Evolutionary conservation across 2,329 filamentous ascomycete genomes (phyloP), one percentile per base, ranked within the genome.

Genomic region (Colletotrichum godetiae): DNA sequence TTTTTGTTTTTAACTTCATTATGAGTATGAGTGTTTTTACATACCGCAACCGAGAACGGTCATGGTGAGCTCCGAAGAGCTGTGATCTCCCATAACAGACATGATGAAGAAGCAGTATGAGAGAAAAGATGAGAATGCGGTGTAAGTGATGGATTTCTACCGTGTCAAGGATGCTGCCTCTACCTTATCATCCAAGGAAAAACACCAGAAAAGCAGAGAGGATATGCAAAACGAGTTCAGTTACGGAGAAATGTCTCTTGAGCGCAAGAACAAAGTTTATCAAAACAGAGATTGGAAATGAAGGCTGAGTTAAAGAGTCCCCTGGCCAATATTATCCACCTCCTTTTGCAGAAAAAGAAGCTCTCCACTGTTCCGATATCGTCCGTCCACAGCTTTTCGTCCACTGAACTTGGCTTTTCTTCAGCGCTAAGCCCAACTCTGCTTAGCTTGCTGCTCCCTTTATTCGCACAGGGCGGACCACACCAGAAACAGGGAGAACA

Each of bases 11-110:
- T n/a, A n/a, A n/a, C n/a, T 37, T 52, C 57, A 8, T 57, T 8
- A 4, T 35, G 12, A 49, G 52, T 13, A 24, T 67, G 19, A 72
- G 33, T 13, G 29, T 13, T 37, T 22, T 27, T 53, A 35, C 90
- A 80, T 88, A 93, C 94, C 94, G 82, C 94, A 97, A 78, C 95
- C 95, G 72, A 97, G 88, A 75, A 97, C 90, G 74, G 94, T 90
- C 85, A 97, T 88, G 76, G 93, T 96, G 76, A 95, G 88, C 77
- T 87, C 86, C 35, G 81, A 78, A 57, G 82, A 80, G 78, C 81
- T 80, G 70, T 84, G 83, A 70, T 83, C 78, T 53, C 76, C 78
- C n/a, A 66, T 73, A 78, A 78, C 74, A 81, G 77, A 63, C 77
- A 80, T 81, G 53, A 68, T 78, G 75, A 75, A 68, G 72, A 70